Base-by-base conservation (phyloP, 345 rosid genomes). In the Citrus trifoliata region DNA sequence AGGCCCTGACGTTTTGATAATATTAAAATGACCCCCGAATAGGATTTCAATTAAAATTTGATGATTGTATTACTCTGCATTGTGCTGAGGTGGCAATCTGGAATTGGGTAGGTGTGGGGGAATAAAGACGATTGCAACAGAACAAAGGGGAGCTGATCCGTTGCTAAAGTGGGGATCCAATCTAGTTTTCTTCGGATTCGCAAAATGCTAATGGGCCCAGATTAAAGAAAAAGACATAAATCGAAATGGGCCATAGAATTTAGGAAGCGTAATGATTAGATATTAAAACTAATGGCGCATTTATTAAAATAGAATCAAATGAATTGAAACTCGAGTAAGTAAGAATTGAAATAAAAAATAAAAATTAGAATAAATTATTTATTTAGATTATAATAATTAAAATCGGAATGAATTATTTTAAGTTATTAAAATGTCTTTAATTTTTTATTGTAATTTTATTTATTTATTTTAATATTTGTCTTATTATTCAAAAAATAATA, bases 221-320 rank as follows among this genome's bases (percentile, higher is more conserved):
- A 28, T 63, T 25, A 42, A 30, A 53, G 6, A 46, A 21, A 75
- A 27, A 13, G 70, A 22, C 28, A 2, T 2, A 63, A 19, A 10
- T 75, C 4, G 1, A 64, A 46, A 60, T 74, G 78, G 78, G 48
- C 70, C 78, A 63, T 24, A 2, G 70, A 75, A 63, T 42, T 75
- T 63, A 28, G 25, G 18, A 18, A 42, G 19, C 9, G 21, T 38
- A 59, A 73, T 73, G 33, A 73, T 73, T 14, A 16, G 13, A 10
- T 4, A 18, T 8, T 33, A 21, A 22, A 7, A 37, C 40, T 0
- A 37, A 37, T 7, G 9, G 8, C 0, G 2, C 2, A 7, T 37
- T 37, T 37, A 37, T 7, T 37, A 37, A 37, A 35, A 35, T 5
- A 35, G 37, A 35, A 5, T 35, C 37, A 35, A 35, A 33, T 33